phyloP scores from a whole-genome alignment of 176 grass and related monocot species.

The barley (Hordeum vulgare) region DNA sequence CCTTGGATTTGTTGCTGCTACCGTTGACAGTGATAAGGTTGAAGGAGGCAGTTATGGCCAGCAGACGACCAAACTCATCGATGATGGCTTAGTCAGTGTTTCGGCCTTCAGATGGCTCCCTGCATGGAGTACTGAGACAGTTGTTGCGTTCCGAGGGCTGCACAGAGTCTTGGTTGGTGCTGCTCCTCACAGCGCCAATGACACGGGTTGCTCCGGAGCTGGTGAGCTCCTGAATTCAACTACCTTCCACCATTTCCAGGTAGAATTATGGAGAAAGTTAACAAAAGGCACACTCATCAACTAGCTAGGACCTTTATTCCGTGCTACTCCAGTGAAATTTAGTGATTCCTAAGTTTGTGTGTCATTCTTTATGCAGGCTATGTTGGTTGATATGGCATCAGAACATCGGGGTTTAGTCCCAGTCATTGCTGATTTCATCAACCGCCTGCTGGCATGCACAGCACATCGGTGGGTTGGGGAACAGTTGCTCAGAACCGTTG shows the following conservation, averaged over 20 bases:
- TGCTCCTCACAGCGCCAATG: constrained; percentile 44
- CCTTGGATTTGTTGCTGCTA: constrained; percentile 41
- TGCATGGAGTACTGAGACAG: constrained; percentile 70
- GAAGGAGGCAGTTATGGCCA: background rate
- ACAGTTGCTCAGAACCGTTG: constrained; percentile 61
- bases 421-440: constrained; percentile 63
- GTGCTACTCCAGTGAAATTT: background rate
- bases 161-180: constrained; percentile 53
- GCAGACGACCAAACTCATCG: constrained; percentile 26
- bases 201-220: constrained; percentile 21
- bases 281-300: constrained; percentile 18
- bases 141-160: constrained; percentile 66
- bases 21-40: constrained; percentile 10
- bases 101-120: constrained; percentile 77
- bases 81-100: constrained; percentile 67
- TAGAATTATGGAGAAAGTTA: constrained; percentile 30
- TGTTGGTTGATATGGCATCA: constrained; percentile 66
- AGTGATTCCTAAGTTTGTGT: background rate
- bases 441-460: constrained; percentile 61
- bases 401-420: constrained; percentile 59
- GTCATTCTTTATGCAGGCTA: constrained; percentile 41
- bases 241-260: constrained; percentile 78
- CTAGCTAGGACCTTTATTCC: background rate
- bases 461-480: constrained; percentile 47
- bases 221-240: constrained; percentile 64